A percentile compares a stretch with the other conserved stretches of the same genome.
Conservation (phyloP, 2,329 filamentous ascomycete genomes). For the Ustulina deusta region DNA sequence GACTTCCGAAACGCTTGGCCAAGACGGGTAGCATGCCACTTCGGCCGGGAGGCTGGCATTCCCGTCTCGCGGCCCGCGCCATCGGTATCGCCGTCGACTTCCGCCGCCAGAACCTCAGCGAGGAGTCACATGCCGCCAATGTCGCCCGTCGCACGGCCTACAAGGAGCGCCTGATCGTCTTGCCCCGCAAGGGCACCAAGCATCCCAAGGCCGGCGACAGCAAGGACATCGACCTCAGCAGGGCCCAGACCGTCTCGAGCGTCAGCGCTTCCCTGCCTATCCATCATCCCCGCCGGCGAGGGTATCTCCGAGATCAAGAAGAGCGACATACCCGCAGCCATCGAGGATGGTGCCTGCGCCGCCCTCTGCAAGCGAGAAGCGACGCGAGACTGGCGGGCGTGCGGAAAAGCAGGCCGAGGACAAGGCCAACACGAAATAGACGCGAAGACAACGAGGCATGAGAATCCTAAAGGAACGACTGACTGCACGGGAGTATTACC, state of each 20-base stretch:
- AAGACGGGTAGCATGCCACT: slow-evolving; percentile 98
- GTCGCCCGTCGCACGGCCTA: slow-evolving; percentile 98
- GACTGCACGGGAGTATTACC: slow-evolving; percentile 52
- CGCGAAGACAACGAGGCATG: slow-evolving; percentile 43
- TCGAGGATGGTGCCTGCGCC: slow-evolving; percentile 87
- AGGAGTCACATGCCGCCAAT: slow-evolving; percentile 94
- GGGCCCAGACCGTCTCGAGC: slow-evolving; percentile 70
- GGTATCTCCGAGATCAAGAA: slow-evolving; percentile 82
- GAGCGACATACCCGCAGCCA: slow-evolving; percentile 78
- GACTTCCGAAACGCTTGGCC: slow-evolving; percentile 99
- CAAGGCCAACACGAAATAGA: slow-evolving; percentile 89
- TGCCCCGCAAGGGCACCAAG: slow-evolving; percentile 94
- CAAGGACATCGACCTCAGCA: slow-evolving; percentile 78
- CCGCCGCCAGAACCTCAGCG: slow-evolving; percentile 96
- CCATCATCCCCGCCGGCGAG: slow-evolving; percentile 74
- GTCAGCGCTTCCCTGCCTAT: slow-evolving; percentile 77
- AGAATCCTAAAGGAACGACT: slow-evolving; percentile 46
- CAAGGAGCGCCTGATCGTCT: slow-evolving; percentile 95
- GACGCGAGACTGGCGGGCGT: slow-evolving; percentile 84
- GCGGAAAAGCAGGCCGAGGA: slow-evolving; percentile 94
- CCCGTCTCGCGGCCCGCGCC: slow-evolving; percentile 91
- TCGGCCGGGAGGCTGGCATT: slow-evolving; percentile 99
- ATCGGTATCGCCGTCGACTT: slow-evolving; percentile 97
- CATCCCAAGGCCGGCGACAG: slow-evolving; percentile 89
- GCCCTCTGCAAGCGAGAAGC: slow-evolving; percentile 86